phyloP scores from a whole-genome alignment of 2,329 filamentous ascomycete species.

The Exophiala phaeomuriformis region DNA sequence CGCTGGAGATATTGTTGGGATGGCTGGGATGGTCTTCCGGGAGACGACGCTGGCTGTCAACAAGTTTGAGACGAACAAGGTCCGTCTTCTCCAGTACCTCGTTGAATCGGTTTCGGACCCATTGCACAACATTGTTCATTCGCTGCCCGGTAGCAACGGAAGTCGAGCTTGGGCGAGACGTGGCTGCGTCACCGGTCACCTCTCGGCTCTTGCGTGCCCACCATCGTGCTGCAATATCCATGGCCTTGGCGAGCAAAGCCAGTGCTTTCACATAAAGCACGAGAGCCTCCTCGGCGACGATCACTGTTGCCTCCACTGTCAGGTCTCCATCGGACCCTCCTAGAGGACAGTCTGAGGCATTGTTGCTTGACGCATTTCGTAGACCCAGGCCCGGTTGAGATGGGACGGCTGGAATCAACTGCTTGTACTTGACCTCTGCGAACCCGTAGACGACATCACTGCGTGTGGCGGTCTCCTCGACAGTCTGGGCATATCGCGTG shows the following conservation, averaged over 20 bases:
- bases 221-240: slow-evolving; percentile 91
- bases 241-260: slow-evolving; percentile 80
- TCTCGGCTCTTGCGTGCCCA: slow-evolving; percentile 77
- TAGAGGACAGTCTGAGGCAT: slow-evolving; percentile 32
- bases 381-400: slow-evolving; percentile 44
- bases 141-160: slow-evolving; percentile 54
- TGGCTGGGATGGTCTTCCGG: slow-evolving; percentile 81
- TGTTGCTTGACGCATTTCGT: slow-evolving; percentile 27
- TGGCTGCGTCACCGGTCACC: slow-evolving; percentile 39
- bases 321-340: slow-evolving; percentile 58
- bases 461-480: slow-evolving; percentile 85
- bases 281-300: slow-evolving; percentile 85
- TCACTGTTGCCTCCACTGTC: slow-evolving; percentile 76
- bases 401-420: slow-evolving; percentile 82
- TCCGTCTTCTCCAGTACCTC: slow-evolving; percentile 96
- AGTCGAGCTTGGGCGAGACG: slow-evolving; percentile 39
- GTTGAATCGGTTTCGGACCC: slow-evolving; percentile 90
- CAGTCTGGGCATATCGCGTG: slow-evolving; percentile 64
- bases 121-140: slow-evolving; percentile 91
- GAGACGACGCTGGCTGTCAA: slow-evolving; percentile 76
- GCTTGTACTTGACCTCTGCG: slow-evolving; percentile 96
- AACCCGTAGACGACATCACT: slow-evolving; percentile 97
- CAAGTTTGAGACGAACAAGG: slow-evolving; percentile 77
- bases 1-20: slow-evolving; percentile 64
- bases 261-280: slow-evolving; percentile 95